Evolutionary conservation across 768 basidiomycete genomes (phyloP).

Genomic region (Hypsizygus marmoreus): DNA sequence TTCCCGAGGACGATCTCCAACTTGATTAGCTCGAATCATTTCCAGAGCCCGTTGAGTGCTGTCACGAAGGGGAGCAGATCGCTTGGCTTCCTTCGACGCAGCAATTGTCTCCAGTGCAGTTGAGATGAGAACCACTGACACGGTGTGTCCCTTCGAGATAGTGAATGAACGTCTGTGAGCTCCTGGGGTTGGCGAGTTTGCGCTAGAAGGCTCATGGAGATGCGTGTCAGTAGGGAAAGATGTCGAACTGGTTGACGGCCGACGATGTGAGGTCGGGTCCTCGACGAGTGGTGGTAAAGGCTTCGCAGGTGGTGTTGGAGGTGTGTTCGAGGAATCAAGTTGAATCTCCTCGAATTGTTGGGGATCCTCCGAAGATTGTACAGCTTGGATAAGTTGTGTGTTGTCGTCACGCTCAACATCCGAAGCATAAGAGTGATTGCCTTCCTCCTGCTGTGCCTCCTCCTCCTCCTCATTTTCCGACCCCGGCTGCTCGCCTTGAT

Average conservation of each 20-base stretch:
- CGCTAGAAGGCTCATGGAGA: conserved; percentile 4
- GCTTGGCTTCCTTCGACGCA: conserved; percentile 85
- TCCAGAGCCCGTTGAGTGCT: conserved; percentile 82
- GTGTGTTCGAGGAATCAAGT: background rate
- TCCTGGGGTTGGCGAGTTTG: conserved; percentile 5
- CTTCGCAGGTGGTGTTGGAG: conserved; percentile 18
- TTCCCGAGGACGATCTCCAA: conserved; percentile 76
- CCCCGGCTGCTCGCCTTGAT: background rate
- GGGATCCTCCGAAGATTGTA: too few species aligned
- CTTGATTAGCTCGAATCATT: conserved; percentile 74
- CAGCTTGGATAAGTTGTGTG: conserved; percentile 1
- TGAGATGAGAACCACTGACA: conserved; percentile 79
- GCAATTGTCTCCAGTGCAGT: conserved; percentile 87
- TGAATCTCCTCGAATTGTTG: conserved; percentile 1
- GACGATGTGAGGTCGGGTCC: conserved; percentile 6
- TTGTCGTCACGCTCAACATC: background rate
- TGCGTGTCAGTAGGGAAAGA: background rate
- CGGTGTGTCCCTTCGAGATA: conserved; percentile 67
- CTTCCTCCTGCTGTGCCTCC: conserved; percentile 3
- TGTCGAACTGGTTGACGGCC: background rate
- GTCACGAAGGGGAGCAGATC: conserved; percentile 79
- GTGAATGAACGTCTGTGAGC: conserved; percentile 59
- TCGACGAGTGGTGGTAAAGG: background rate
- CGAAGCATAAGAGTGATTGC: background rate
- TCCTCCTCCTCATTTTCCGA: conserved; percentile 6